Percentiles rank a stretch among this genome's conserved stretches.
Evolutionary conservation across 2,329 filamentous ascomycete genomes (phyloP).

Genomic region (Pseudocercospora crystallina): DNA sequence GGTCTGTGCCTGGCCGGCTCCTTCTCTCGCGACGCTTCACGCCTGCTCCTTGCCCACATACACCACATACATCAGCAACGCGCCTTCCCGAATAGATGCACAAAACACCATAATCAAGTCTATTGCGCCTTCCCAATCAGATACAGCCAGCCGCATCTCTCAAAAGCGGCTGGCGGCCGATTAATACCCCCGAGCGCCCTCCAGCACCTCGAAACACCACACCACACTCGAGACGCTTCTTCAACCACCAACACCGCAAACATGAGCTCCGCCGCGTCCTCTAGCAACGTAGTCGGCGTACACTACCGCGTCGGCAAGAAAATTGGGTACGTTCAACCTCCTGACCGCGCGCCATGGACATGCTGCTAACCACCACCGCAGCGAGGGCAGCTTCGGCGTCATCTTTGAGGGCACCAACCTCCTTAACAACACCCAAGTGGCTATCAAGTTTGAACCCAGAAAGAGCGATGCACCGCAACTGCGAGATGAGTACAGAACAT

Average conservation of each 20-base stretch:
- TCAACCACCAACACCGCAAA: constrained; percentile 1
- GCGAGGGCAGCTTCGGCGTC: constrained; percentile 93
- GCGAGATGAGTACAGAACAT: constrained; percentile 97
- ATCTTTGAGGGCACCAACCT: constrained; percentile 99
- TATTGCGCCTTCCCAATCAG: too few relatives aligned
- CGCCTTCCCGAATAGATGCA: too few relatives aligned
- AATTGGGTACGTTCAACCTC: constrained; percentile 61
- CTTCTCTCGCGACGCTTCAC: too few relatives aligned
- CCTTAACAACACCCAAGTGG: constrained; percentile 97
- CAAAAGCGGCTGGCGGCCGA: too few relatives aligned
- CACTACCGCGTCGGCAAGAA: constrained; percentile 99
- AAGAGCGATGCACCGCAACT: constrained; percentile 98
- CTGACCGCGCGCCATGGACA: constrained; percentile 4
- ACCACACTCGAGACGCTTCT: background rate
- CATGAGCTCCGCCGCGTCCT: constrained; percentile 12
- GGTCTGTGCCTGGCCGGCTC: too few relatives aligned
- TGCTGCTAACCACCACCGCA: constrained; percentile 18
- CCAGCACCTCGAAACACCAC: background rate
- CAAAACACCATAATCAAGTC: too few relatives aligned
- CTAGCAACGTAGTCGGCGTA: constrained; percentile 93
- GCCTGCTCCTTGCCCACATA: too few relatives aligned
- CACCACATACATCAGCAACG: too few relatives aligned
- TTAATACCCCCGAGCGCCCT: too few relatives aligned
- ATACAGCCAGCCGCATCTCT: too few relatives aligned
- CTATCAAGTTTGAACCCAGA: constrained; percentile 99